Conservation (phyloP, 495 filamentous ascomycete genomes). For the Pyrenopolyporus hunteri region DNA sequence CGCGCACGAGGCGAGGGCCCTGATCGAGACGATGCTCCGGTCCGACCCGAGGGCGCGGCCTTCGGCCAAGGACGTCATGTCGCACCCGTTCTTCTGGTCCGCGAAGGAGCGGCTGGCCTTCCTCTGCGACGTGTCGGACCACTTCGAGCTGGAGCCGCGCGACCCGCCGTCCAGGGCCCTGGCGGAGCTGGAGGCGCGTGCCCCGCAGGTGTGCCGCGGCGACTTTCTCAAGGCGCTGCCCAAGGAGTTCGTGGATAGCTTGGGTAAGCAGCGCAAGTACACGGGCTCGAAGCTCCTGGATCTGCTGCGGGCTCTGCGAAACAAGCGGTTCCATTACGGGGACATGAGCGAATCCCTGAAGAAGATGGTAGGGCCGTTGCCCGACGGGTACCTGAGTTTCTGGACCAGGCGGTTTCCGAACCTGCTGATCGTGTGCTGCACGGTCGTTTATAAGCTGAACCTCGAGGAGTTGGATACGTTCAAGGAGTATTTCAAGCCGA, state of each 20-base stretch:
- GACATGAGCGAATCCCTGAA: slow-evolving; percentile 84
- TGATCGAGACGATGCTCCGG: slow-evolving; percentile 83
- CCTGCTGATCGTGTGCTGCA: slow-evolving; percentile 80
- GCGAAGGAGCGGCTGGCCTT: slow-evolving; percentile 86
- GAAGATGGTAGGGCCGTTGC: slow-evolving; percentile 76
- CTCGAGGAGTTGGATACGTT: slow-evolving; percentile 75
- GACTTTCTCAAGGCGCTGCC: slow-evolving; percentile 84
- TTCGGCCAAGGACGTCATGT: slow-evolving; percentile 75
- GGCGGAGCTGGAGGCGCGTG: slow-evolving; percentile 58
- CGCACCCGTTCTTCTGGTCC: slow-evolving; percentile 96
- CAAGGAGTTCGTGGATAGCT: slow-evolving; percentile 77
- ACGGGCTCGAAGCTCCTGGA: slow-evolving; percentile 82
- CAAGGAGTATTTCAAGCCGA: slow-evolving; percentile 69
- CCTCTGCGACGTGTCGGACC: slow-evolving; percentile 90
- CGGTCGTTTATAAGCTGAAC: slow-evolving; percentile 68
- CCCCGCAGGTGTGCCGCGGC: slow-evolving; percentile 46
- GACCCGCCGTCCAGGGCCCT: slow-evolving; percentile 77
- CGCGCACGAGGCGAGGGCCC: slow-evolving; percentile 81
- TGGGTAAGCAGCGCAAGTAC: slow-evolving; percentile 96
- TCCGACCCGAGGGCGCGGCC: slow-evolving; percentile 74
- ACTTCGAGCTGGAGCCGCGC: slow-evolving; percentile 88
- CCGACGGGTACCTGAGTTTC: slow-evolving; percentile 84
- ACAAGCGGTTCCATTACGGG: slow-evolving; percentile 94
- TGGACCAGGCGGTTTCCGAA: slow-evolving; percentile 84
- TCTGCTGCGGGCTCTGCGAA: slow-evolving; percentile 86